Evolutionary conservation across 169 alveolate genomes (phyloP).

Genomic region (Babesia gibsoni): DNA sequence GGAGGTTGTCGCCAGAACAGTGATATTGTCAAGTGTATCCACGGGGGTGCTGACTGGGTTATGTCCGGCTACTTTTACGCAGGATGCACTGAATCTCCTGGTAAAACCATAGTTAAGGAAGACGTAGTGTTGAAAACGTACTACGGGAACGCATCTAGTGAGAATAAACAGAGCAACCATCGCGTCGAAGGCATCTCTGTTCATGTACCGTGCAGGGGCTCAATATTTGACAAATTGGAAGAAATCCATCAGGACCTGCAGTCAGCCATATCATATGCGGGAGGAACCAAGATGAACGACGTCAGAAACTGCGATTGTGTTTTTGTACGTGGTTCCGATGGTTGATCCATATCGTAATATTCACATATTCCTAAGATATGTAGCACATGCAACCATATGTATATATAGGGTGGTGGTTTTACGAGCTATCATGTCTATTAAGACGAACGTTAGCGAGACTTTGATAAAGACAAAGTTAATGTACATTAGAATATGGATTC

Average conservation of each 20-base stretch:
- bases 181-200: conserved; percentile 42
- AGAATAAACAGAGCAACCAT: conserved; percentile 41
- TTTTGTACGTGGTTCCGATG: background rate
- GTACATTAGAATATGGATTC: too few relatives aligned
- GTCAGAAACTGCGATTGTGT: conserved; percentile 44
- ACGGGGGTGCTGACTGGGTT: conserved; percentile 90
- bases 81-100: conserved; percentile 92
- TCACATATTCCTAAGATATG: background rate
- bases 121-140: conserved; percentile 79
- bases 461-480: too few relatives aligned
- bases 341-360: background rate
- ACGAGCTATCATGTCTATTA: background rate
- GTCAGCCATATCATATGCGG: conserved; percentile 59
- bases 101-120: conserved; percentile 83
- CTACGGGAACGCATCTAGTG: conserved; percentile 84
- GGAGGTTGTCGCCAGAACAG: conserved; percentile 92
- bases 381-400: background rate
- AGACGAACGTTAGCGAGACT: background rate
- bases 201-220: conserved; percentile 36
- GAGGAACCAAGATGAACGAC: conserved; percentile 44
- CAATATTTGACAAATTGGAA: conserved; percentile 34
- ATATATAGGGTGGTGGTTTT: background rate
- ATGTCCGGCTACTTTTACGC: conserved; percentile 90
- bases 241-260: conserved; percentile 61
- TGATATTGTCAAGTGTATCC: conserved; percentile 88